A percentile compares a stretch with the other conserved stretches of the same genome.
These are phyloP conservation scores for Trichoderma asperellum DNA, from an alignment of 2,329 filamentous ascomycete genomes.

Conservation along the genomic window DNA sequence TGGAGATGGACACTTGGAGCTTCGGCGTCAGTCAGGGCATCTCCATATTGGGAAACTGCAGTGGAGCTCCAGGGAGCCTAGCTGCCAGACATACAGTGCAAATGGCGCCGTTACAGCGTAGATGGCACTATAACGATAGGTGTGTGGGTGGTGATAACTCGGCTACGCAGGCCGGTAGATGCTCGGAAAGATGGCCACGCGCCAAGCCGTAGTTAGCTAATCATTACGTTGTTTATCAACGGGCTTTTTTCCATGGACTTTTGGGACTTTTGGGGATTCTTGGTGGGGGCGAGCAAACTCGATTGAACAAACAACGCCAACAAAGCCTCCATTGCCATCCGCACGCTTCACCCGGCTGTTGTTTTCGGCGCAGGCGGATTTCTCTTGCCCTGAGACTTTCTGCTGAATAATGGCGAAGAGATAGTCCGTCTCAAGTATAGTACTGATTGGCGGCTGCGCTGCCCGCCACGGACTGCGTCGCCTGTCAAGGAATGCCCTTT, in stretches of 20 bases:
- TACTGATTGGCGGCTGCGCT: conserved; percentile 23
- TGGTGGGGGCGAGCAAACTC: conserved; percentile 20
- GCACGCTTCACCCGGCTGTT: background rate
- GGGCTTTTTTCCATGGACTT: background rate
- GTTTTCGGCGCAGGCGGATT: conserved; percentile 12
- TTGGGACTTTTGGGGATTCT: background rate
- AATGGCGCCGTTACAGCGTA: background rate
- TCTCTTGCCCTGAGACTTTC: background rate
- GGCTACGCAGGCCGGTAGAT: conserved; percentile 33
- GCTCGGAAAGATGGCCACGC: background rate
- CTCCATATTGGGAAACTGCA: conserved; percentile 30
- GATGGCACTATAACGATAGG: background rate
- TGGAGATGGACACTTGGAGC: conserved; percentile 25
- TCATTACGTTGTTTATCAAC: conserved; percentile 23
- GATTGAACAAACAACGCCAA: conserved; percentile 7
- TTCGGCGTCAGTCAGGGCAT: background rate
- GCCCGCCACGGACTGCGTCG: conserved; percentile 18
- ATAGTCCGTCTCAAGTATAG: conserved; percentile 11
- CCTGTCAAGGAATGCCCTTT: conserved; percentile 1
- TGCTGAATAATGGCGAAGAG: conserved; percentile 15
- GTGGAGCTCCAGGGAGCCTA: conserved; percentile 30
- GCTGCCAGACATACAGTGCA: conserved; percentile 24
- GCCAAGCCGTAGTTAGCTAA: conserved; percentile 8
- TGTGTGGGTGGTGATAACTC: too few species aligned
- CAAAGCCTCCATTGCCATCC: background rate